These are phyloP conservation scores for Calonectria montana DNA, from an alignment of 2,329 filamentous ascomycete species.

Conservation along the genomic window DNA sequence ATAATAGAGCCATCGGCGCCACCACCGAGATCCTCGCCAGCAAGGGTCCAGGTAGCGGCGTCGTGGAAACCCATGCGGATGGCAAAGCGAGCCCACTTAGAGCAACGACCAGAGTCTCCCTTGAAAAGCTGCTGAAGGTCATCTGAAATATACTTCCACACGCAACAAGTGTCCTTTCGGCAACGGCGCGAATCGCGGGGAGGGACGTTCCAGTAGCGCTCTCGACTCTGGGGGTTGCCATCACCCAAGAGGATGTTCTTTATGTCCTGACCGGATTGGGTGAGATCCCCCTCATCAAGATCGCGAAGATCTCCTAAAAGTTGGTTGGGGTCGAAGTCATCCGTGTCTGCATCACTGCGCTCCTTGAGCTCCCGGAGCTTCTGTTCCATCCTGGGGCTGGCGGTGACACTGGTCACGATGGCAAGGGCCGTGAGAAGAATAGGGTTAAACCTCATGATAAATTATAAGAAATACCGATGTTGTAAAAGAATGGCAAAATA, in stretches of 20 bases:
- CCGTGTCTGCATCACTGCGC: constrained; percentile 20
- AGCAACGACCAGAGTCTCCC: constrained; percentile 54
- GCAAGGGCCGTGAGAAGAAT: constrained; percentile 36
- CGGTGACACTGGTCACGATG: constrained; percentile 29
- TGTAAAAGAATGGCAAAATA: background rate
- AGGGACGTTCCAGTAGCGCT: constrained; percentile 39
- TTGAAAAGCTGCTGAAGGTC: constrained; percentile 52
- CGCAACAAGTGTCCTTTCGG: constrained; percentile 55
- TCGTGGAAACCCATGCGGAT: constrained; percentile 63
- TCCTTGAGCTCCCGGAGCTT: constrained; percentile 36
- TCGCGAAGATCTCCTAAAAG: constrained; percentile 54
- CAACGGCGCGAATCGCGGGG: constrained; percentile 41
- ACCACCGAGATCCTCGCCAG: constrained; percentile 46
- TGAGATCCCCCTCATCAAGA: constrained; percentile 46
- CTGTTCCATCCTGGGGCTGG: constrained; percentile 37
- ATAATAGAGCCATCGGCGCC: constrained; percentile 62
- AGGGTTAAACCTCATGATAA: constrained; percentile 42
- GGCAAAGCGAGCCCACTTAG: constrained; percentile 55
- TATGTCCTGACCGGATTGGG: constrained; percentile 50
- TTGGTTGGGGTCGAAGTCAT: constrained; percentile 34
- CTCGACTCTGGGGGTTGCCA: constrained; percentile 41
- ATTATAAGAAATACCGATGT: background rate
- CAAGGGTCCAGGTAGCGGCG: constrained; percentile 56
- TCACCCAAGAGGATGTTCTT: constrained; percentile 50
- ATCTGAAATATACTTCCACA: constrained; percentile 57